A percentile compares a stretch with the other conserved stretches of the same genome.
These are phyloP conservation scores for Kluyveromyces lactis DNA, from an alignment of 805 yeast species.

Conservation along the genomic window DNA sequence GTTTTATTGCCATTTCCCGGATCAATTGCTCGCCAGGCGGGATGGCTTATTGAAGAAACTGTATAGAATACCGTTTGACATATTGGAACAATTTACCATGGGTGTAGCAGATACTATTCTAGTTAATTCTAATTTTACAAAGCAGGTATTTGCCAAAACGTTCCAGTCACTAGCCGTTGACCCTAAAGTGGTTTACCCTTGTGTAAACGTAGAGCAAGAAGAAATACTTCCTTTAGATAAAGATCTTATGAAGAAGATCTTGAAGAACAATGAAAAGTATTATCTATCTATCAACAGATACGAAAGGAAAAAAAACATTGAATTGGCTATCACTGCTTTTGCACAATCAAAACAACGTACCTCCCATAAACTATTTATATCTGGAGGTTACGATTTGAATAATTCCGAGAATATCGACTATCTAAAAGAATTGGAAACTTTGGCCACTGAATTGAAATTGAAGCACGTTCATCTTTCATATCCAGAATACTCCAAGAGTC, in stretches of 20 bases:
- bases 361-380: slow-evolving; percentile 50
- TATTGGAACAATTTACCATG: slow-evolving; percentile 75
- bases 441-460: slow-evolving; percentile 40
- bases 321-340: slow-evolving; percentile 66
- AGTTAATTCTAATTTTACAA: slow-evolving; percentile 85
- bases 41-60: slow-evolving; percentile 45
- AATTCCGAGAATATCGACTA: slow-evolving; percentile 71
- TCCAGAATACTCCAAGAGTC: slow-evolving; percentile 18
- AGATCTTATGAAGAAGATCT: slow-evolving; percentile 12
- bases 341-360: slow-evolving; percentile 31
- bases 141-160: slow-evolving; percentile 53
- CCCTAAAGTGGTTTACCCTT: slow-evolving; percentile 38
- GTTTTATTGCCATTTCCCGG: slow-evolving; percentile 97
- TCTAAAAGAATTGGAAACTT: slow-evolving; percentile 46
- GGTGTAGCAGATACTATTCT: slow-evolving; percentile 67
- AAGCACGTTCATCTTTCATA: slow-evolving; percentile 36
- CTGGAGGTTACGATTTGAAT: slow-evolving; percentile 86
- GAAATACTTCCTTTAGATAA: slow-evolving; percentile 12
- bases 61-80: slow-evolving; percentile 78
- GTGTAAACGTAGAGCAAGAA: slow-evolving; percentile 49
- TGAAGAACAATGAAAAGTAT: slow-evolving; percentile 22
- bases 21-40: slow-evolving; percentile 62
- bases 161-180: slow-evolving; percentile 36
- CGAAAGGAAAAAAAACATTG: slow-evolving; percentile 78
- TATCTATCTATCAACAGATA: slow-evolving; percentile 81